Evolutionary conservation across 352 stramenopile genomes (phyloP).

Genomic region (Albugo candida): DNA sequence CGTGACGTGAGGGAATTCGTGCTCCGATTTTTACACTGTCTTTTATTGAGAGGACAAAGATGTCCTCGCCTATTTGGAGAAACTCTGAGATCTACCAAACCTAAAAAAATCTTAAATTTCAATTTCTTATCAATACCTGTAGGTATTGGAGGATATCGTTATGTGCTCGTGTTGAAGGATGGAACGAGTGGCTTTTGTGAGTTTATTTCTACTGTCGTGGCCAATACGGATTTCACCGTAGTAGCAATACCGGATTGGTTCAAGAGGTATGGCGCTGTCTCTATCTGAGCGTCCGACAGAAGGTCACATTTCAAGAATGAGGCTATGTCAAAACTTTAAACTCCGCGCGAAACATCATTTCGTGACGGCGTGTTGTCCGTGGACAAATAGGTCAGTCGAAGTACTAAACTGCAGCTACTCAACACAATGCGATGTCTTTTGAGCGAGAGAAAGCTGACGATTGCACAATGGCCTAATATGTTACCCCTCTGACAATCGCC

Average conservation of each 20-base stretch:
- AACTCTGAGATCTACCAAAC: slow-evolving; percentile 10
- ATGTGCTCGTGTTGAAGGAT: slow-evolving; percentile 15
- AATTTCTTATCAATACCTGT: slow-evolving; percentile 13
- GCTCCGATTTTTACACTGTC: not conserved
- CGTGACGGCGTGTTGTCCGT: slow-evolving; percentile 11
- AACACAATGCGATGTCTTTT: slow-evolving; percentile 2
- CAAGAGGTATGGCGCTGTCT: slow-evolving; percentile 11
- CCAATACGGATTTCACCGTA: not conserved
- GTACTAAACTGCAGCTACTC: slow-evolving; percentile 12
- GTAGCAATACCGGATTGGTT: slow-evolving; percentile 2
- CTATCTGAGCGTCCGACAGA: slow-evolving; percentile 10
- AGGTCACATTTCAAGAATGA: slow-evolving; percentile 17
- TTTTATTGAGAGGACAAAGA: slow-evolving; percentile 3
- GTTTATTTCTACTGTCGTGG: slow-evolving; percentile 4
- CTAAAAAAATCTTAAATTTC: slow-evolving; percentile 19
- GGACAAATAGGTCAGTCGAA: slow-evolving; percentile 15
- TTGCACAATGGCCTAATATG: not conserved
- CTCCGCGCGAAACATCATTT: slow-evolving; percentile 11
- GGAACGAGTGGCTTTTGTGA: slow-evolving; percentile 13
- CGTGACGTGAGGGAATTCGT: too few species aligned
- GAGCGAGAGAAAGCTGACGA: slow-evolving; percentile 1
- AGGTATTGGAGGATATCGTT: slow-evolving; percentile 2
- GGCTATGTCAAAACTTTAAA: slow-evolving; percentile 6
- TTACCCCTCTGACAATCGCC: slow-evolving; percentile 1
- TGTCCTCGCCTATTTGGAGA: slow-evolving; percentile 9